Evolutionary conservation across 352 stramenopile species (phyloP), one percentile per base, ranked within the genome.

Genomic region (Globisporangium emineosum): DNA sequence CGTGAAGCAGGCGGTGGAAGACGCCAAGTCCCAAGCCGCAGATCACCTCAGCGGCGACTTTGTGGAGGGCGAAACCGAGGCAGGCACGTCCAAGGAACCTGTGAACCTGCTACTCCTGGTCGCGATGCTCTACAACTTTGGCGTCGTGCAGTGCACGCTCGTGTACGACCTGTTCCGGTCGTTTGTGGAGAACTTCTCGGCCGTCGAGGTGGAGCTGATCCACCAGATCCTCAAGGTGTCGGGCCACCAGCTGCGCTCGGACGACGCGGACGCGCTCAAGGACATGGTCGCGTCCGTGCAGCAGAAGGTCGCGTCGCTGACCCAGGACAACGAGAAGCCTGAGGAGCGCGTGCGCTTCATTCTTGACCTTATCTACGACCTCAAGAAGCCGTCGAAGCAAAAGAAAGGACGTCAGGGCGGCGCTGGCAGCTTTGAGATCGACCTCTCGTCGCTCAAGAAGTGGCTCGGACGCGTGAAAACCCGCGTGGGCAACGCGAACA

Each of bases 301-400:
- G 64, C 72, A 89, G 13, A 94, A 94, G 64, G 80, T 91, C 29
- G 62, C 67, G 23, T 50, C 73, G 76, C 37, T 75, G 65, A 62
- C 69, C 30, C 33, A 57, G 12, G 58, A 53, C 23, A 69, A 57
- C 43, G 65, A 86, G 62, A 27, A 62, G 21, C 73, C 65, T 6
- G 69, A 83, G n/a, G 79, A 90, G 58, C 82, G 83, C 53, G 73
- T 92, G 62, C 81, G 83, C 10, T 94, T 93, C 71, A 96, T 99
- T 67, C 72, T 99, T 29, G 93, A 98, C 58, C 86, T 97, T 13
- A 98, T 99, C 57, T 97, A 94, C 65, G 93, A 98, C 69, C 78
- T 99, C 23, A 98, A 98, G 73, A 98, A 98, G 72, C 75, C 82
- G 62, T 97, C 96, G 63, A 98, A 97, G 73, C 84, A 91, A 42